Conservation (phyloP, 2,329 filamentous ascomycete genomes). For the Endoconidiophora polonica region DNA sequence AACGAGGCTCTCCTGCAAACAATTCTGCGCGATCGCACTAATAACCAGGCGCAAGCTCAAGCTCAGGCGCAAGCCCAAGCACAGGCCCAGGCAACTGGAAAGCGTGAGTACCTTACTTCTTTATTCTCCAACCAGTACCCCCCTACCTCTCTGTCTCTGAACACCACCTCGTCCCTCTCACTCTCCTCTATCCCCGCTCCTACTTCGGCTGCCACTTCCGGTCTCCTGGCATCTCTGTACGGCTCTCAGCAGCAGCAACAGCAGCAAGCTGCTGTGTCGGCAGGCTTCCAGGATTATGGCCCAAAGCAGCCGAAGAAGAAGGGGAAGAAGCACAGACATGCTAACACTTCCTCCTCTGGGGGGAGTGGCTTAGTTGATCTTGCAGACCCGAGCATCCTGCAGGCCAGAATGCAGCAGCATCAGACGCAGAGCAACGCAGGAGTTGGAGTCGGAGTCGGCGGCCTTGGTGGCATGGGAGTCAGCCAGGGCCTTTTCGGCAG, state of each 20-base stretch:
- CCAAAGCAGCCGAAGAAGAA: constrained; percentile 99
- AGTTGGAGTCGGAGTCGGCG: constrained; percentile 21
- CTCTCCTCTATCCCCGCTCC: constrained; percentile 67
- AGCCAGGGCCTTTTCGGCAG: constrained; percentile 71
- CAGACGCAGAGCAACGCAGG: constrained; percentile 65
- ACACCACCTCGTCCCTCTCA: constrained; percentile 80
- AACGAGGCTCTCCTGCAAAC: constrained; percentile 59
- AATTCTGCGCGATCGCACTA: constrained; percentile 54
- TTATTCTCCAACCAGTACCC: constrained; percentile 78
- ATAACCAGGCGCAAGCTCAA: constrained; percentile 41
- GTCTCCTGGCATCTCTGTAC: constrained; percentile 83
- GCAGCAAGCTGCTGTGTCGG: constrained; percentile 25
- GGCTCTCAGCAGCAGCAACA: constrained; percentile 41
- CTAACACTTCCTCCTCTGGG: constrained; percentile 99
- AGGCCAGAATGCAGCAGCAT: constrained; percentile 79
- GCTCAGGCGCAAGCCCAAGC: constrained; percentile 54
- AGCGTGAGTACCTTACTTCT: constrained; percentile 98
- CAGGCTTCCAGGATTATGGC: constrained; percentile 77
- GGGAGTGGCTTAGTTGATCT: constrained; percentile 99
- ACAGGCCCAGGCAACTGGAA: constrained; percentile 44
- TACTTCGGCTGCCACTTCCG: constrained; percentile 74
- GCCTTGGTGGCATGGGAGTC: constrained; percentile 20
- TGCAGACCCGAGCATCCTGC: constrained; percentile 99
- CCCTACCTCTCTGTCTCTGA: constrained; percentile 65
- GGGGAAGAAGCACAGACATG: constrained; percentile 99